Evolutionary conservation across 2,329 filamentous ascomycete species (phyloP).

Genomic region (Alternaria brassicicola): DNA sequence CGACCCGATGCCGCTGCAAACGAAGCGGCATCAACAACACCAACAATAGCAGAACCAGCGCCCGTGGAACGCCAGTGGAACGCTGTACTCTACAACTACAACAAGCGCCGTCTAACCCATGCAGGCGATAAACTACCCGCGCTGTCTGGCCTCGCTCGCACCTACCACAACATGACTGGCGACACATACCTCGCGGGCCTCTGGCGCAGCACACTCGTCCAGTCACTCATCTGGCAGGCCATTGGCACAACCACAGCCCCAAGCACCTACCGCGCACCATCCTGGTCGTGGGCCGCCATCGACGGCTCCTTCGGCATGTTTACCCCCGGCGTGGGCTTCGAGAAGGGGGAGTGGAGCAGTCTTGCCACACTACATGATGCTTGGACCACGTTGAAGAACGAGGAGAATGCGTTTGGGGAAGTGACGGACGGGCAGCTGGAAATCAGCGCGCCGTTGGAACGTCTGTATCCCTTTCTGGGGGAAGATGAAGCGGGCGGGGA

Average conservation of each 20-base stretch:
- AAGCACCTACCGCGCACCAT: neutral
- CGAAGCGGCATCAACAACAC: neutral
- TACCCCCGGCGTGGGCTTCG: neutral
- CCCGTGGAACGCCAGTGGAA: neutral
- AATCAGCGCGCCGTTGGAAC: neutral
- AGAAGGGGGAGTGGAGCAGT: neutral
- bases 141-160: neutral
- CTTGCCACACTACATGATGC: neutral
- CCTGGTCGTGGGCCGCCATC: neutral
- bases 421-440: neutral
- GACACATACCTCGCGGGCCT: neutral
- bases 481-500: neutral
- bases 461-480: neutral
- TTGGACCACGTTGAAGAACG: neutral
- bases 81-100: neutral
- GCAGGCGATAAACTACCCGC: neutral
- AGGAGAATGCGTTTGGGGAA: neutral
- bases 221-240: neutral
- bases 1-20: no score
- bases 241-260: neutral
- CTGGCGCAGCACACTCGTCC: neutral
- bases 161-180: neutral
- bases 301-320: neutral
- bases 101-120: neutral
- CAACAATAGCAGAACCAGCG: neutral